These are phyloP conservation scores for Bipolaris oryzae DNA, from an alignment of 2,329 filamentous ascomycete species.

Conservation along the genomic window DNA sequence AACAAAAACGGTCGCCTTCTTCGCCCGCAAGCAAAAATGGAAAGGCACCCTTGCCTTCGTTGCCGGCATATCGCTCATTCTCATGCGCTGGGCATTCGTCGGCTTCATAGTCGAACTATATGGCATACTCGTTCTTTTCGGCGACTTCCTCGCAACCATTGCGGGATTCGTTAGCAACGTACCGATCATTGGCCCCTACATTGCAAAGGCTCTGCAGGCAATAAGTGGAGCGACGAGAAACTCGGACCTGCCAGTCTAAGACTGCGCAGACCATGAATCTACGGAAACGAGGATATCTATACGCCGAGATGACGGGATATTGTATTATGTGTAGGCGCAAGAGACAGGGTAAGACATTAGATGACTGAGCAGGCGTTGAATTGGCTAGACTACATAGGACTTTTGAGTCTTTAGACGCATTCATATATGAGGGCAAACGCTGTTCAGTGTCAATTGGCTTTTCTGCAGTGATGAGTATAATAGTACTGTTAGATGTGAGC, in stretches of 20 bases:
- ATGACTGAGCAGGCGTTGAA: background rate
- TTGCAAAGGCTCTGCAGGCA: slow-evolving; percentile 69
- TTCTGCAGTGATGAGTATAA: background rate
- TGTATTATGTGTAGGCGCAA: slow-evolving; percentile 6
- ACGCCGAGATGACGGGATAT: background rate
- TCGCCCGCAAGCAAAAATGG: slow-evolving; percentile 89
- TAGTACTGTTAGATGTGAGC: background rate
- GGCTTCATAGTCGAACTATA: slow-evolving; percentile 92
- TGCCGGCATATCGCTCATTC: slow-evolving; percentile 79
- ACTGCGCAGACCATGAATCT: background rate
- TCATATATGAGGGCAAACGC: background rate
- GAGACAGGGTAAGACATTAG: background rate
- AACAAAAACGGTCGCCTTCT: slow-evolving; percentile 90
- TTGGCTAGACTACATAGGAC: background rate
- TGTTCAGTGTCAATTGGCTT: background rate
- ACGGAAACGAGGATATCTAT: background rate
- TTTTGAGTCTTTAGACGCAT: background rate
- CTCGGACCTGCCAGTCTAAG: slow-evolving; percentile 22
- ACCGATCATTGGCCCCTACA: slow-evolving; percentile 85
- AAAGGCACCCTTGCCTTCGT: slow-evolving; percentile 91
- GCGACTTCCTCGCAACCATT: slow-evolving; percentile 94
- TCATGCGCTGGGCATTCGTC: slow-evolving; percentile 87
- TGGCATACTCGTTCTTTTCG: slow-evolving; percentile 91
- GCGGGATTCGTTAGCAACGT: slow-evolving; percentile 83
- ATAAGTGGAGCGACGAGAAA: slow-evolving; percentile 20